Evolutionary conservation across 768 basidiomycete species (phyloP).

Genomic region (Leccinum boreale): DNA sequence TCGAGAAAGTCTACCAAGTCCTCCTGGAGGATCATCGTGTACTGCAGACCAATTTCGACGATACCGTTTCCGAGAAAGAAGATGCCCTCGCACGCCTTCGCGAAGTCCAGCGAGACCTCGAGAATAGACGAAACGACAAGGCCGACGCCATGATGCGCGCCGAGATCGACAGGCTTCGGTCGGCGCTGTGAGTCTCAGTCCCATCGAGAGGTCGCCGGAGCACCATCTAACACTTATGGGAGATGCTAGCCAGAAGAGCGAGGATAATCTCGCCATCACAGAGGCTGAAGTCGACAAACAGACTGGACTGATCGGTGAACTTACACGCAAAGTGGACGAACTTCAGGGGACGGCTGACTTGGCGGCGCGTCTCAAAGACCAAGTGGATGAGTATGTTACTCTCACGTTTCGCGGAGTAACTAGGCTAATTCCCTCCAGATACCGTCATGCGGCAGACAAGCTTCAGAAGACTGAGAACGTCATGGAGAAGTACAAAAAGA

Average conservation of each 20-base stretch:
- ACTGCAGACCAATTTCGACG: conserved; percentile 76
- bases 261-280: conserved; percentile 81
- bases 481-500: conserved; percentile 98
- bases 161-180: conserved; percentile 78
- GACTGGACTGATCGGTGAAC: conserved; percentile 59
- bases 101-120: conserved; percentile 56
- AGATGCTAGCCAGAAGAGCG: conserved; percentile 80
- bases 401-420: background rate
- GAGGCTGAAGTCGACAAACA: conserved; percentile 86
- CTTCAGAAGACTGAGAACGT: conserved; percentile 94
- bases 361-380: conserved; percentile 79
- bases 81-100: conserved; percentile 65
- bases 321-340: conserved; percentile 80
- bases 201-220: background rate
- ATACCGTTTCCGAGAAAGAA: conserved; percentile 72
- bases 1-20: conserved; percentile 76
- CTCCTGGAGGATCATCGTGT: conserved; percentile 73
- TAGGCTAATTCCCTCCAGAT: conserved; percentile 42
- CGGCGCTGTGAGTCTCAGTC: conserved; percentile 69
- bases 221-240: conserved; percentile 26
- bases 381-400: conserved; percentile 78
- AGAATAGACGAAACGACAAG: conserved; percentile 62
- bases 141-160: conserved; percentile 72
- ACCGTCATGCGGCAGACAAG: conserved; percentile 88
- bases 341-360: conserved; percentile 76